These are phyloP conservation scores for Fomitopsis betulina DNA, from an alignment of 1,284 basidiomycete genomes.

Conservation along the genomic window DNA sequence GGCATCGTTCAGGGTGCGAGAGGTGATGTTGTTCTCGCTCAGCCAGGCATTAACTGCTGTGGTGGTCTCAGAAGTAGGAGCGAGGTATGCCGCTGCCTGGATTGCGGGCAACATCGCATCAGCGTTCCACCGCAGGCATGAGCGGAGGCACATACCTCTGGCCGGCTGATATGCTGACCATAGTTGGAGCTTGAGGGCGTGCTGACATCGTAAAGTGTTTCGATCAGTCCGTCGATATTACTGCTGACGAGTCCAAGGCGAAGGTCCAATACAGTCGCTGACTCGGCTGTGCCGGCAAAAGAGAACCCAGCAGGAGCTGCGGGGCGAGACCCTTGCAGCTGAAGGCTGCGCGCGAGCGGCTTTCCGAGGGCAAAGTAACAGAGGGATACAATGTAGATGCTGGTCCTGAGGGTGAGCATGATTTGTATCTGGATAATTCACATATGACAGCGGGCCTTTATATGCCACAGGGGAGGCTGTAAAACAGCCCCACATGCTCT, in stretches of 20 bases:
- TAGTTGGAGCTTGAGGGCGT: conserved; percentile 27
- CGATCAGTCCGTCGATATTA: conserved; percentile 28
- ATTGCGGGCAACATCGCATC: background rate
- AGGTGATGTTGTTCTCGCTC: conserved; percentile 24
- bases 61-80: conserved; percentile 28
- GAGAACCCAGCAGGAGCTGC: conserved; percentile 21
- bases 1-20: conserved; percentile 20
- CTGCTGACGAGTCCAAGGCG: conserved; percentile 26
- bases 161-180: conserved; percentile 26
- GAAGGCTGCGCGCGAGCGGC: conserved; percentile 15
- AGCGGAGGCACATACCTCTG: conserved; percentile 20
- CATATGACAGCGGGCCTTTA: too few species aligned
- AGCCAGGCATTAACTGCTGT: conserved; percentile 32
- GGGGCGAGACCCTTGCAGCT: conserved; percentile 21
- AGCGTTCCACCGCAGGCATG: background rate
- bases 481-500: too few species aligned
- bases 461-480: too few species aligned
- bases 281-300: conserved; percentile 16
- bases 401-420: background rate
- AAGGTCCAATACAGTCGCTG: conserved; percentile 18
- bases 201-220: conserved; percentile 22
- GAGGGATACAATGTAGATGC: conserved; percentile 13
- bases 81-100: conserved; percentile 33
- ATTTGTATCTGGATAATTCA: background rate
- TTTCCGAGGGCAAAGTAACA: conserved; percentile 15